Evolutionary conservation across 2,329 filamentous ascomycete species (phyloP).

Genomic region (Nakataea oryzae): DNA sequence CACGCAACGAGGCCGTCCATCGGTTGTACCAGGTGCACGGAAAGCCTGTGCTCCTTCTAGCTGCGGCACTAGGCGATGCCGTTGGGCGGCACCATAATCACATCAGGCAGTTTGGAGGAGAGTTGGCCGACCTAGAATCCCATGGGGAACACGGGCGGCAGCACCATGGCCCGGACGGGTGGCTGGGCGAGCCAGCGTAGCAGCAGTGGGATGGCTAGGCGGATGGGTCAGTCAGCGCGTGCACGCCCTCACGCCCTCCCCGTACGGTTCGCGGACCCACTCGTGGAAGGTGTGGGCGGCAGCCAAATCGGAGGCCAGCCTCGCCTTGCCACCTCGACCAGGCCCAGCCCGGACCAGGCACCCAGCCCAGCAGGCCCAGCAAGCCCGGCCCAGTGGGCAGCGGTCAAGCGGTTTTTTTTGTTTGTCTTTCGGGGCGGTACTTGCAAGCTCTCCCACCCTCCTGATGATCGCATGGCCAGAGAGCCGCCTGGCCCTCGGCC

Average conservation of each 20-base stretch:
- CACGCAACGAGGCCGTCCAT: background rate
- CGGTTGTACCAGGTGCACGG: background rate
- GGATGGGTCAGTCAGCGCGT: background rate
- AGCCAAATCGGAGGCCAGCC: background rate
- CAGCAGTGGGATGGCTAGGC: background rate
- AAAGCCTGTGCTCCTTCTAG: background rate
- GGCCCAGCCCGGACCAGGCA: background rate
- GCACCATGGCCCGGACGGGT: background rate
- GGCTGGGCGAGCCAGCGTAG: background rate
- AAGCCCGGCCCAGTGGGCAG: background rate
- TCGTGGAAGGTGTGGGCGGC: background rate
- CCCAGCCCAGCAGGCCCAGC: background rate
- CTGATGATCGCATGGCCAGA: slow-evolving; percentile 4
- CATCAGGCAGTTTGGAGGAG: background rate
- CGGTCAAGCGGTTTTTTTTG: background rate
- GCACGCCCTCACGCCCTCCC: too few relatives aligned
- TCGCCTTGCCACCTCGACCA: background rate
- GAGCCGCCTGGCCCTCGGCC: slow-evolving; percentile 2
- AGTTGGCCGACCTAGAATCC: background rate
- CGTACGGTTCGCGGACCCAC: background rate
- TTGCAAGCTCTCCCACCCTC: background rate
- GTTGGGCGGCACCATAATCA: background rate
- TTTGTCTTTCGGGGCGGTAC: background rate
- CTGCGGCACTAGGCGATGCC: background rate
- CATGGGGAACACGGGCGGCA: background rate